Evolutionary conservation across 2,329 filamentous ascomycete species (phyloP).

Genomic region (Alternaria atra): DNA sequence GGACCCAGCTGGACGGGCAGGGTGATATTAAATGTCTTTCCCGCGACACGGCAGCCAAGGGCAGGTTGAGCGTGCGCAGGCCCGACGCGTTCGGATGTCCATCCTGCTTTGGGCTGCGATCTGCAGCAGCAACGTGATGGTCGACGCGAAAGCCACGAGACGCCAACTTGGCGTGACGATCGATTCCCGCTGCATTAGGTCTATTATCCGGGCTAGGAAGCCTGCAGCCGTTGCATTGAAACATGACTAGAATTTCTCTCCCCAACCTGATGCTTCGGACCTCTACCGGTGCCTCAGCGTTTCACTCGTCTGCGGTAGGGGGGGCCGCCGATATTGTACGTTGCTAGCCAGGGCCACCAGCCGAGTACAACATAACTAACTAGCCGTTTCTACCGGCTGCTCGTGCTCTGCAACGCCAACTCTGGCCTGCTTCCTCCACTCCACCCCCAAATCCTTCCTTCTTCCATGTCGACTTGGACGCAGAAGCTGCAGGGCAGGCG

Average conservation of each 20-base stretch:
- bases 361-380: slow-evolving; percentile 10
- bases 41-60: slow-evolving; percentile 15
- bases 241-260: background rate
- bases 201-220: background rate
- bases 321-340: slow-evolving; percentile 4
- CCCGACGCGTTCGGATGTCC: background rate
- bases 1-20: slow-evolving; percentile 6
- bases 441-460: background rate
- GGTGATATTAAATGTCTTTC: slow-evolving; percentile 12
- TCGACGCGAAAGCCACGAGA: slow-evolving; percentile 9
- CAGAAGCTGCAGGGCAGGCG: background rate
- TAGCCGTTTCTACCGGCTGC: slow-evolving; percentile 11
- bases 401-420: slow-evolving; percentile 12
- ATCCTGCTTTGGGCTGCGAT: slow-evolving; percentile 11
- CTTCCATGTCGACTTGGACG: background rate
- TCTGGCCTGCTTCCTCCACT: background rate
- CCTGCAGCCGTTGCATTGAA: background rate
- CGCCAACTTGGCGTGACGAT: slow-evolving; percentile 14
- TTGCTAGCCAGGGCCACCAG: slow-evolving; percentile 6
- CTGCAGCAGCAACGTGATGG: slow-evolving; percentile 5
- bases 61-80: slow-evolving; percentile 10
- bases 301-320: slow-evolving; percentile 12
- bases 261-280: slow-evolving; percentile 4
- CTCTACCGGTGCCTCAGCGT: slow-evolving; percentile 10
- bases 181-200: slow-evolving; percentile 13